Evolutionary conservation across 768 basidiomycete species (phyloP), one percentile per base, ranked within the genome.

Genomic region (Trametes maxima): DNA sequence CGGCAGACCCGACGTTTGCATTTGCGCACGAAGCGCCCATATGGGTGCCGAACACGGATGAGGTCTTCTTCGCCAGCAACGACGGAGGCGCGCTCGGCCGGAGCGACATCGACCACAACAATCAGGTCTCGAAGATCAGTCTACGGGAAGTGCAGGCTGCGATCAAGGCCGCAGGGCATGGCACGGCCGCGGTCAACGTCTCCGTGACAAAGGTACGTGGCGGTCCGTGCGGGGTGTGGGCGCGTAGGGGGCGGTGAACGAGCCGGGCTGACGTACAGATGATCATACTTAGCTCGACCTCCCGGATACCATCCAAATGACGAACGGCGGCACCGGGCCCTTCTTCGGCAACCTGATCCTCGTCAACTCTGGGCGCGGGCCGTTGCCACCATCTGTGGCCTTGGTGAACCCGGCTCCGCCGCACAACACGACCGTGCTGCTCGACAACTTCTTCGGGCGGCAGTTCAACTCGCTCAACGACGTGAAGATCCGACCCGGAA

Each of bases 391-490:
- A 19, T 83, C 83, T 3, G 68, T 92, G 24, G 84, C 80, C 0
- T 79, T 88, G 24, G 84, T 91, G 50, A 84, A 90, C 69, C 88
- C 89, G 0, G 69, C 67, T 3, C 69, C 82, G 8, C 90, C 90
- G 0, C 79, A 85, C 73, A 88, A 91, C 57, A 75, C 81, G 3
- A 91, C 88, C 0, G 80, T 89, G 33, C 72, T 93, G 16, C 72
- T 93, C 61, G 88, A 92, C 73, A 93, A 92, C 74, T 90, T 81
- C 73, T 89, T 83, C 66, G 90, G 90, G 1, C 78, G 89, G 2
- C 90, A 91, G 65, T 94, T 92, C 75, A 92, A 89, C 73, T 90
- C 90, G 1, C 71, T 93, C 51, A 90, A 92, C 70, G 91, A 94
- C 64, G 78, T 88, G 60, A 91, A 89, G 66, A 76, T 91, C 3